phyloP scores from a whole-genome alignment of 768 basidiomycete genomes.

The Nevesoporus exiguus region DNA sequence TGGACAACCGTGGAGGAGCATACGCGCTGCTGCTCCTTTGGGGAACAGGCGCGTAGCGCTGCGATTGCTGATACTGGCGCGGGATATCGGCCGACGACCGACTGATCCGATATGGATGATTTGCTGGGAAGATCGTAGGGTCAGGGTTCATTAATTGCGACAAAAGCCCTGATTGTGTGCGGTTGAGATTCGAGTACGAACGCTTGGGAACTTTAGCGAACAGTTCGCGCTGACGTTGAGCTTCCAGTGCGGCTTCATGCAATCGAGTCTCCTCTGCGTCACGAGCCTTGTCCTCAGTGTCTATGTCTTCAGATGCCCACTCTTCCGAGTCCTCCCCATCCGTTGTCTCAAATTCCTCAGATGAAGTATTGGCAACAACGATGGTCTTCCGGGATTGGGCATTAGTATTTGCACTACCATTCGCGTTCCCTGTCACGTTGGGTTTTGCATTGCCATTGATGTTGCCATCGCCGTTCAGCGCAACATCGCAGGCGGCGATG shows the following conservation, averaged over 20 bases:
- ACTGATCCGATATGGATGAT: constrained; percentile 56
- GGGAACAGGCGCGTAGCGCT: constrained; percentile 19
- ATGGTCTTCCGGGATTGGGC: constrained; percentile 35
- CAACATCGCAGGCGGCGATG: neutral
- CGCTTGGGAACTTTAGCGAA: constrained; percentile 64
- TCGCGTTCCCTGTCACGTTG: constrained; percentile 9
- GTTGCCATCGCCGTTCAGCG: constrained; percentile 16
- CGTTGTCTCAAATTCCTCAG: constrained; percentile 49
- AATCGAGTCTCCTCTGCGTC: constrained; percentile 34
- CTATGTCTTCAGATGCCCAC: constrained; percentile 61
- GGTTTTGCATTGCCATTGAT: constrained; percentile 8
- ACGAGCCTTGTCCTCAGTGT: constrained; percentile 33
- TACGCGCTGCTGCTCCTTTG: constrained; percentile 30
- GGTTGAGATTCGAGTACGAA: constrained; percentile 59
- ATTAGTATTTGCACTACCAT: neutral
- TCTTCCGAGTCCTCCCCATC: constrained; percentile 55
- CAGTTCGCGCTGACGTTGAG: constrained; percentile 63
- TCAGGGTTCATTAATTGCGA: constrained; percentile 72
- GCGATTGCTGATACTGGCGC: constrained; percentile 22
- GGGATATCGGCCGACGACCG: constrained; percentile 48
- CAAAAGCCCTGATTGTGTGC: constrained; percentile 54
- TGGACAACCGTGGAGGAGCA: constrained; percentile 37
- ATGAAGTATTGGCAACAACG: constrained; percentile 45
- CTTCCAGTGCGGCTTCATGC: constrained; percentile 58
- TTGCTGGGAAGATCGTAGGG: constrained; percentile 53